Percentiles rank a stretch among this genome's conserved stretches.
phyloP scores from a whole-genome alignment of 768 basidiomycete species.

The Lentinula raphanica region DNA sequence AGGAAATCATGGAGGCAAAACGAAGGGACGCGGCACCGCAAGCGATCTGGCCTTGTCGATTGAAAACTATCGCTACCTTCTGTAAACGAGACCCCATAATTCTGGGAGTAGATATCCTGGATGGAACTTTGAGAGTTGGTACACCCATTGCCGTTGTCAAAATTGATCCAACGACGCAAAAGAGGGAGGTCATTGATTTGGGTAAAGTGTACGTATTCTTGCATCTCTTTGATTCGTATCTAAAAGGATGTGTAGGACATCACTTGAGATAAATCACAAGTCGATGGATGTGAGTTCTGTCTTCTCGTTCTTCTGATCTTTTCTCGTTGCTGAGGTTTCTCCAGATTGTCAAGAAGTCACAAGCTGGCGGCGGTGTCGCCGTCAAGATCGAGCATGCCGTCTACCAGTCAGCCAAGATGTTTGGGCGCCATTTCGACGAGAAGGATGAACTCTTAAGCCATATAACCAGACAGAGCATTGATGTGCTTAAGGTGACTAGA shows the following conservation, averaged over 20 bases:
- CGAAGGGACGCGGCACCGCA: conserved; percentile 87
- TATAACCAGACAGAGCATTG: conserved; percentile 89
- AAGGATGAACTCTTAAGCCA: conserved; percentile 92
- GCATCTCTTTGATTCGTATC: conserved; percentile 4
- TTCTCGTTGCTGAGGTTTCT: conserved; percentile 6
- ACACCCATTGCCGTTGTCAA: conserved; percentile 96
- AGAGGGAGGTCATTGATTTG: conserved; percentile 86
- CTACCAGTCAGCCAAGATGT: conserved; percentile 93
- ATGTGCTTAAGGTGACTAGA: conserved; percentile 79
- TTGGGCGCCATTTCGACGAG: conserved; percentile 92
- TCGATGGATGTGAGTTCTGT: conserved; percentile 56
- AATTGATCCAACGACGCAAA: conserved; percentile 78
- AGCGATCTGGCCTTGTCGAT: conserved; percentile 94
- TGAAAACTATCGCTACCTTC: conserved; percentile 91
- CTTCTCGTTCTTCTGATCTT: neutral
- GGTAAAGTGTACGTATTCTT: conserved; percentile 79
- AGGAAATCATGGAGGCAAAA: conserved; percentile 89
- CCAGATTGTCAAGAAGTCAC: conserved; percentile 86
- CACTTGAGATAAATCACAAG: conserved; percentile 97
- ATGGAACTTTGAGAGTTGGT: conserved; percentile 85
- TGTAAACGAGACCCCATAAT: conserved; percentile 98
- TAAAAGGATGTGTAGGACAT: conserved; percentile 57
- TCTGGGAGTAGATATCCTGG: conserved; percentile 92
- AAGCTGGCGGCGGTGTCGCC: conserved; percentile 94
- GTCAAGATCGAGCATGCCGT: conserved; percentile 98